Evolutionary conservation across 148 eudicot species (phyloP).

Genomic region (Linanthus parryae): DNA sequence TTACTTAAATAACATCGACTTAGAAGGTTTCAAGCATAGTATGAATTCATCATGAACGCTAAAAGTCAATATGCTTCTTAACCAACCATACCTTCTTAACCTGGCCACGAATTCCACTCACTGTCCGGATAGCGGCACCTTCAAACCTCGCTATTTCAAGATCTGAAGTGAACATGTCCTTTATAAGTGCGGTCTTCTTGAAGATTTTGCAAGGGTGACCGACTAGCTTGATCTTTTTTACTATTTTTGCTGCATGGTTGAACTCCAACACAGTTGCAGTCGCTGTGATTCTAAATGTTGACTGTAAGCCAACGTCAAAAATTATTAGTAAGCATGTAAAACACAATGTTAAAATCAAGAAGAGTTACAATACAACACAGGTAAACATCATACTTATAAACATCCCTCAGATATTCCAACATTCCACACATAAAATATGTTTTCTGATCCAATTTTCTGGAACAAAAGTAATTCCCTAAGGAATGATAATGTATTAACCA

Average conservation of each 20-base stretch:
- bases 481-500: no score
- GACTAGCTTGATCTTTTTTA: slow-evolving; percentile 88
- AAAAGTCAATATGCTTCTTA: no score
- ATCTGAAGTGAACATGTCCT: slow-evolving; percentile 97
- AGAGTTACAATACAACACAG: no score
- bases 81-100: slow-evolving; percentile 79
- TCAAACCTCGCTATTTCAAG: slow-evolving; percentile 96
- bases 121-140: slow-evolving; percentile 80
- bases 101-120: slow-evolving; percentile 93
- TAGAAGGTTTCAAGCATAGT: no score
- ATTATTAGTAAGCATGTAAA: neutral
- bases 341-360: no score
- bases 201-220: slow-evolving; percentile 86
- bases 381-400: no score
- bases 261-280: slow-evolving; percentile 77
- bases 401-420: no score
- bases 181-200: slow-evolving; percentile 87
- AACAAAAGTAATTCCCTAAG: no score
- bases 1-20: no score
- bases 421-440: no score
- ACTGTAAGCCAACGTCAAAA: slow-evolving; percentile 28
- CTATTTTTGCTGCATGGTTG: slow-evolving; percentile 75
- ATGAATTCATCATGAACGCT: no score
- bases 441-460: no score
- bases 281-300: slow-evolving; percentile 84